phyloP scores from a whole-genome alignment of 805 yeast genomes.

The Clavispora phyllophila region DNA sequence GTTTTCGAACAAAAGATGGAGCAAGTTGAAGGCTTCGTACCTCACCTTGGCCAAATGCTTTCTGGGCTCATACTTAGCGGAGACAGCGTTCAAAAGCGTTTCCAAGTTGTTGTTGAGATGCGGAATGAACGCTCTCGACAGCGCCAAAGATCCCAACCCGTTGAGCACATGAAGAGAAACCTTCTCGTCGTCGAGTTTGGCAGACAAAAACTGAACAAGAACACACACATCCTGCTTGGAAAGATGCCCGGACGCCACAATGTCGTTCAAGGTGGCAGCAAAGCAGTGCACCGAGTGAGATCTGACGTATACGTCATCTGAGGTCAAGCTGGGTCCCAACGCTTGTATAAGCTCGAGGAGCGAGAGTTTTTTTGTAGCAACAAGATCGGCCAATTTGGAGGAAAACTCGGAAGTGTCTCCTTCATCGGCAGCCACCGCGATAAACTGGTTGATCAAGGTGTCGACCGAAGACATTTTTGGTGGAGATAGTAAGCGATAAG shows the following conservation, averaged over 20 bases:
- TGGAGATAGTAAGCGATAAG: background rate
- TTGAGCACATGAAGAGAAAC: constrained; percentile 47
- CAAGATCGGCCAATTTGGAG: constrained; percentile 18
- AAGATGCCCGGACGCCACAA: constrained; percentile 22
- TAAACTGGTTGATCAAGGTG: constrained; percentile 33
- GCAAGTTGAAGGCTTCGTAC: constrained; percentile 49
- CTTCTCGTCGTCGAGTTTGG: constrained; percentile 62
- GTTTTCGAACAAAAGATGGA: constrained; percentile 31
- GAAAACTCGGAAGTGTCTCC: constrained; percentile 19
- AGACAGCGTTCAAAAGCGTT: constrained; percentile 28
- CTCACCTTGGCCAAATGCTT: constrained; percentile 60
- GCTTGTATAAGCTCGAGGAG: constrained; percentile 51
- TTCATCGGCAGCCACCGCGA: constrained; percentile 26
- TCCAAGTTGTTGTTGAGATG: constrained; percentile 24
- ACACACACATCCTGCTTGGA: constrained; percentile 47
- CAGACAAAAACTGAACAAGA: constrained; percentile 51
- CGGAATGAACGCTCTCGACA: constrained; percentile 45
- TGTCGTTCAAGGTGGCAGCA: constrained; percentile 25
- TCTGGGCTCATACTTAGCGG: constrained; percentile 44
- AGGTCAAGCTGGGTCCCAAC: constrained; percentile 59
- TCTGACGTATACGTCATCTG: constrained; percentile 51
- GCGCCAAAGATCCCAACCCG: constrained; percentile 50
- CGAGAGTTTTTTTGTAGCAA: constrained; percentile 21
- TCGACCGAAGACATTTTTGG: constrained; percentile 4
- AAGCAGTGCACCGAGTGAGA: constrained; percentile 42